Evolutionary conservation across 331 rosid species (phyloP).

Genomic region (Rosa hybrid): DNA sequence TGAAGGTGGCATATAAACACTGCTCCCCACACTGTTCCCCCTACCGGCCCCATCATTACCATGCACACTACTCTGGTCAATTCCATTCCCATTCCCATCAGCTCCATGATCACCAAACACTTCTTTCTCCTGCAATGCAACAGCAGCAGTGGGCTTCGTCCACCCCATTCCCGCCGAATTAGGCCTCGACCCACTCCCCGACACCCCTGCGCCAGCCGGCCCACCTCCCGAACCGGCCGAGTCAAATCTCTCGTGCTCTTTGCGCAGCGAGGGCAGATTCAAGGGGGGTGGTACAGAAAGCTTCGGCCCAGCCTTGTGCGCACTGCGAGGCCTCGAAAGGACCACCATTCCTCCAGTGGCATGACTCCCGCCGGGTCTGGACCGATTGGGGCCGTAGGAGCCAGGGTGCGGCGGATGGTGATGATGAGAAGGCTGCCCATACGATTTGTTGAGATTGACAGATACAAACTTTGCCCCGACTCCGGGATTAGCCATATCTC

Average conservation of each 20-base stretch:
- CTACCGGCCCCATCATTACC: slow-evolving; percentile 37
- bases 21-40: slow-evolving; percentile 37
- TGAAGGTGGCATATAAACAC: slow-evolving; percentile 66
- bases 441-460: slow-evolving; percentile 94
- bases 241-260: slow-evolving; percentile 89
- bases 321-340: slow-evolving; percentile 85
- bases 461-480: slow-evolving; percentile 78
- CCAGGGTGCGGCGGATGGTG: slow-evolving; percentile 43
- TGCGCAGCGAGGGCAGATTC: slow-evolving; percentile 87
- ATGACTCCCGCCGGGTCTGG: slow-evolving; percentile 49
- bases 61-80: slow-evolving; percentile 37
- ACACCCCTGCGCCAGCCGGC: slow-evolving; percentile 53
- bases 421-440: slow-evolving; percentile 69
- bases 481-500: slow-evolving; percentile 94
- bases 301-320: slow-evolving; percentile 85
- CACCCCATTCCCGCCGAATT: slow-evolving; percentile 83
- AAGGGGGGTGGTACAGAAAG: slow-evolving; percentile 99
- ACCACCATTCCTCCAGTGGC: slow-evolving; percentile 66
- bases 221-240: slow-evolving; percentile 69
- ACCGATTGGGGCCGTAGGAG: slow-evolving; percentile 53
- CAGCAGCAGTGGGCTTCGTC: slow-evolving; percentile 63
- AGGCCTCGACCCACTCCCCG: slow-evolving; percentile 74
- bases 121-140: slow-evolving; percentile 56
- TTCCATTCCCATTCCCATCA: slow-evolving; percentile 47
- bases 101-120: slow-evolving; percentile 33